Evolutionary conservation across 768 basidiomycete species (phyloP), one percentile per base, ranked within the genome.

Genomic region (Glaciozyma antarctica): DNA sequence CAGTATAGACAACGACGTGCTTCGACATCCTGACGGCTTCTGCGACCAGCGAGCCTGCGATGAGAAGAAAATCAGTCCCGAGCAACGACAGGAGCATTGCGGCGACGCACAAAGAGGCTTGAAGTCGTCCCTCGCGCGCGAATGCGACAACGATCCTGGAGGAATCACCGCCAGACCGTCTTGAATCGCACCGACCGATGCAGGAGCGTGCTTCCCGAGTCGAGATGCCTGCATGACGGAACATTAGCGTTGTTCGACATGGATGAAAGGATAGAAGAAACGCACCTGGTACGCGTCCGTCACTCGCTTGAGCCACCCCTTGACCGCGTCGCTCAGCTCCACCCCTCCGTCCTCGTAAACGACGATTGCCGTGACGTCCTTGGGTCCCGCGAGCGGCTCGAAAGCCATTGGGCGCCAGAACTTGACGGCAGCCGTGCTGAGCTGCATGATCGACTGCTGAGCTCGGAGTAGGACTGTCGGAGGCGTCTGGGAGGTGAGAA

Each of bases 361-460:
- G 15, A 58, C 65, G 21, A 70, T 64, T 17, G 63, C 65, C 1
- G 58, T 47, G 22, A 70, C 63, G 22, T 67, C 48, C 54, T 70
- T 70, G 13, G 56, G n/a, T 1, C 65, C 65, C 0, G 61, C 13
- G 1, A 70, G 32, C 21, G 69, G 69, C 54, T 70, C 69, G 63
- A 70, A 70, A 0, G 63, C 65, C 69, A 70, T 70, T 22, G 65
- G 65, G 1, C 63, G 63, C 69, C 69, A 70, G 55, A 60, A 70
- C 24, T 48, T 21, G n/a, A 67, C 22, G 1, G 69, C 65, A 2
- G 58, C 6, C 19, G 63, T 45, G 21, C 41, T 38, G 7, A 63
- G 34, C n/a, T 57, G 48, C 19, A 67, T 26, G 57, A 67, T 41
- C 12, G 63, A 59, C 16, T 67, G 65, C 57, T 70, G 69, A 4